Conservation (phyloP, 768 basidiomycete genomes). For the Trametes villosa region DNA sequence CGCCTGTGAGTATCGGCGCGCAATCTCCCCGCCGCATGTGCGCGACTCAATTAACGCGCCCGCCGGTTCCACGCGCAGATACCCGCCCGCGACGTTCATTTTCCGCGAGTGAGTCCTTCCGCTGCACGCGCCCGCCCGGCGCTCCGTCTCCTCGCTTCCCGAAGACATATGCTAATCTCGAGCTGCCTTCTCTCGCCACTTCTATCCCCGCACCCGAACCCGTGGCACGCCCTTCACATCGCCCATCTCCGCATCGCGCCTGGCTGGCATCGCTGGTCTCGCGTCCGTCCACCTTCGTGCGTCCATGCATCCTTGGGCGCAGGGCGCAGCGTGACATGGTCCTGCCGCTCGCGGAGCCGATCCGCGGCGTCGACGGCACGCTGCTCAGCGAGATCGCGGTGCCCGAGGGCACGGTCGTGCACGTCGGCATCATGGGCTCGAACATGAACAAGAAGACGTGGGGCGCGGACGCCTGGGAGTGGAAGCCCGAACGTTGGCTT, state of each 20-base stretch:
- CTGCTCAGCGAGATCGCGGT: slow-evolving; percentile 36
- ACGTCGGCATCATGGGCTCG: slow-evolving; percentile 44
- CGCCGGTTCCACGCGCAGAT: slow-evolving; percentile 11
- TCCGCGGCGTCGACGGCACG: slow-evolving; percentile 25
- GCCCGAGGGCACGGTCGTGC: slow-evolving; percentile 44
- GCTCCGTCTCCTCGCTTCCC: slow-evolving; percentile 28
- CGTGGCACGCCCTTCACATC: no score
- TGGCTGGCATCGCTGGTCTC: not conserved
- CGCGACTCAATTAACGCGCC: no score
- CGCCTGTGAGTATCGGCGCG: slow-evolving; percentile 32
- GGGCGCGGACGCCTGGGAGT: slow-evolving; percentile 49
- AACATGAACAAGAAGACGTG: slow-evolving; percentile 48
- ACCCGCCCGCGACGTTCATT: slow-evolving; percentile 26
- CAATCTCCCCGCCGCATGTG: not conserved
- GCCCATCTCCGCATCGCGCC: not conserved
- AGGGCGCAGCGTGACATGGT: slow-evolving; percentile 50
- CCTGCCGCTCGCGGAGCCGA: slow-evolving; percentile 30
- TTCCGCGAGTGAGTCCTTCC: slow-evolving; percentile 22
- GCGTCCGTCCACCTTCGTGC: no score
- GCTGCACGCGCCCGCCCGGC: not conserved
- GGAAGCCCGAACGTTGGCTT: slow-evolving; percentile 51
- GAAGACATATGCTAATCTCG: slow-evolving; percentile 31
- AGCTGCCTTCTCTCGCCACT: not conserved
- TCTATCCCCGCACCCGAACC: not conserved
- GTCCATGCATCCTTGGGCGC: slow-evolving; percentile 3